Base-by-base conservation (phyloP, 768 basidiomycete species). In the Suillus sp. region DNA sequence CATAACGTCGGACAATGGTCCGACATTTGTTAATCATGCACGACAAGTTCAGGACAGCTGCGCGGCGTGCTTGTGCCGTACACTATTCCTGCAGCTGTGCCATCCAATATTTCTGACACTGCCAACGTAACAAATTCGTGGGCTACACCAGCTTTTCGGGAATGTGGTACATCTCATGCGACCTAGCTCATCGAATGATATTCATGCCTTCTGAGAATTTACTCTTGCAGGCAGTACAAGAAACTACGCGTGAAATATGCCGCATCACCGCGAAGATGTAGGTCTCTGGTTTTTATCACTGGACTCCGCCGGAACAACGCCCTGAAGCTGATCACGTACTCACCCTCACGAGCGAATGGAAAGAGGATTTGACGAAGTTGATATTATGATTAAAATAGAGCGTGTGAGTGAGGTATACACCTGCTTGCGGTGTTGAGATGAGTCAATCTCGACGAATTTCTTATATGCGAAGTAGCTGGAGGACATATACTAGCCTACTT, bases 401-500 rank as follows among this genome's bases (percentile, higher is more conserved):
- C 13, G 65, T 68, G 34, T 70, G 67, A 67, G 60, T 70, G 22
- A 66, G 58, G 35, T 68, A 67, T 20, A 53, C 56, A 11, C 65
- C 69, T 22, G 54, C 37, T 10, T 66, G 68, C 47, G 48, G 62
- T 35, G 51, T 62, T 0, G 63, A 68, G 57, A 63, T 66, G 25
- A 59, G 16, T 27, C 42, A 20, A 37, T 5, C 3, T 10, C 32
- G 11, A 34, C n/a, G 5, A 54, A 20, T 14, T 34, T 3, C 20
- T 34, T n/a, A 53, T 10, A n/a, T 53, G 10, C 22, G 32, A 53
- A n/a, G 11, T 34, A 5, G 11, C 32, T 53, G 20, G 35, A 74
- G 73, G 71, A 73, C 34, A 67, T 69, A 45, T 73, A 68, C 37
- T 74, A 69, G 13, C 69, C 68, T 55, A 70, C 69, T 2, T 73